phyloP scores from a whole-genome alignment of 352 stramenopile genomes.

The Porosira glacialis region DNA sequence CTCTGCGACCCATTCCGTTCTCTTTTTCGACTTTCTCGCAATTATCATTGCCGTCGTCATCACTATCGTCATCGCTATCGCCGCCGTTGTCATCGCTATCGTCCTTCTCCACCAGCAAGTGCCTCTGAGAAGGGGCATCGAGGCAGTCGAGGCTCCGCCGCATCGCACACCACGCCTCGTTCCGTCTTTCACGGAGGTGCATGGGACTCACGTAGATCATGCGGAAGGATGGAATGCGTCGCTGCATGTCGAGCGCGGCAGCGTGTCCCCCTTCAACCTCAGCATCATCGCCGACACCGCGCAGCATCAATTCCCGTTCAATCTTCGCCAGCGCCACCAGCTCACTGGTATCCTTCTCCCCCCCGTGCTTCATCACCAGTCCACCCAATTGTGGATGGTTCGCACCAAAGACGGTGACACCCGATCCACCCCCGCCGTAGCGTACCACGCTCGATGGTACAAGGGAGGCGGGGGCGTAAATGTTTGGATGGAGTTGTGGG shows the following conservation, averaged over 20 bases:
- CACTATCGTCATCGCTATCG: too few relatives aligned
- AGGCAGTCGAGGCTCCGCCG: too few relatives aligned
- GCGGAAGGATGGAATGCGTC: conserved; percentile 62
- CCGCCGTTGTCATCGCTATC: too few relatives aligned
- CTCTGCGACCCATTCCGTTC: too few relatives aligned
- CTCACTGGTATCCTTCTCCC: conserved; percentile 67
- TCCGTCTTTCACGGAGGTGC: conserved; percentile 47
- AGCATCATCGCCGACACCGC: conserved; percentile 9
- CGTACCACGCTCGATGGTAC: too few relatives aligned
- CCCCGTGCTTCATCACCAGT: conserved; percentile 78
- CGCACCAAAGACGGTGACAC: conserved; percentile 69
- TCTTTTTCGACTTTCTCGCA: too few relatives aligned
- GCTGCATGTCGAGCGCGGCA: conserved; percentile 47
- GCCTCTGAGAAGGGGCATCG: too few relatives aligned
- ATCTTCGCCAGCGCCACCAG: conserved; percentile 66
- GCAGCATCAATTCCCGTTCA: conserved; percentile 46
- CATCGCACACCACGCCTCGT: conserved; percentile 40
- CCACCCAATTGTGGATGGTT: conserved; percentile 54
- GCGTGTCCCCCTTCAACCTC: background rate
- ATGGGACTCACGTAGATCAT: conserved; percentile 74
- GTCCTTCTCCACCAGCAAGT: too few relatives aligned
- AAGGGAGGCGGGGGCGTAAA: too few relatives aligned
- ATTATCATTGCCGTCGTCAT: too few relatives aligned
- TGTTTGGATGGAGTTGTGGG: too few relatives aligned
- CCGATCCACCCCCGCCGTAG: too few relatives aligned